Base-by-base conservation (phyloP, 495 filamentous ascomycete species). In the Talaromyces thailandensis region DNA sequence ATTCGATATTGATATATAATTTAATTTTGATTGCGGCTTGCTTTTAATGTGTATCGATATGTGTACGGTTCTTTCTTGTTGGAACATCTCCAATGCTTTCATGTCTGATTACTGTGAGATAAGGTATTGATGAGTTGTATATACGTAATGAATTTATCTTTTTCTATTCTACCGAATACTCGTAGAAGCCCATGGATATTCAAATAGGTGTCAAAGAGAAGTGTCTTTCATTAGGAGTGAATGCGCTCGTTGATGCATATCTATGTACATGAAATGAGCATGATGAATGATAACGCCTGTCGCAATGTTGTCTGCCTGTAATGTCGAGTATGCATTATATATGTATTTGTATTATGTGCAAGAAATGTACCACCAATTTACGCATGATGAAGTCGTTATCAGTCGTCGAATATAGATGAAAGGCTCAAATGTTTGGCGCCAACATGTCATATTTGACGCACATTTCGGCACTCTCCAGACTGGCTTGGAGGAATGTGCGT, bases 401-500 rank as follows among this genome's bases (percentile, higher is more conserved):
- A 48, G 43, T 48, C 43, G 43, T 48, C 43, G 21, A 48, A 14
- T 35, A 2, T 35, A 35, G 0, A 40, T 40, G 35, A 6, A 43
- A 60, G 18, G 24, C 60, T 70, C 80, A 94, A 52, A 93, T 82
- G 78, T 93, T 95, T 31, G 91, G 90, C 56, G 88, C 89, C 57
- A 94, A 72, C 48, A 88, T 75, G 74, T 94, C 90, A 71, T 91
- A 93, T 68, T 89, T 90, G 67, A 95, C 91, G 67, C 90, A 91
- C 60, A 83, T 75, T 71, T 93, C 91, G 14, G 96, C 92, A 71
- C 89, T 89, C 67, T 97, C 91, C 50, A 92, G 85, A 62, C 89
- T 92, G 52, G 90, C 91, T 73, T 92, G 89, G 73, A 98, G 79
- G 69, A 94, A 90, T 65, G 86, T 87, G 63, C 94, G 83, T 24